Conservation (phyloP, 1,284 basidiomycete genomes). For the Sporisorium graminicola region DNA sequence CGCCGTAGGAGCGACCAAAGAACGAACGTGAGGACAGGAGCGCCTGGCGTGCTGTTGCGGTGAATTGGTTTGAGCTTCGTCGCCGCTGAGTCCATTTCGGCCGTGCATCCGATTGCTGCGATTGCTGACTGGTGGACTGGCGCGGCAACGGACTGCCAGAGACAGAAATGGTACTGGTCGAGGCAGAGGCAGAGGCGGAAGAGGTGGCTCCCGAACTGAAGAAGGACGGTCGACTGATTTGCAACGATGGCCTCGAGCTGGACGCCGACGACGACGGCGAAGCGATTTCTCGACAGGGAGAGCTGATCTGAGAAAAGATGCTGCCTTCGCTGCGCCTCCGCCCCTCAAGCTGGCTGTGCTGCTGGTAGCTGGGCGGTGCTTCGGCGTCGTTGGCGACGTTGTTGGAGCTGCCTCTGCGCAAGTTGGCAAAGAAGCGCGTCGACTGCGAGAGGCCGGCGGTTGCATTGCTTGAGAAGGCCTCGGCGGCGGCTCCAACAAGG, state of each 20-base stretch:
- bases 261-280: constrained; percentile 11
- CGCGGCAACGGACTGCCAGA: constrained; percentile 14
- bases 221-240: constrained; percentile 12
- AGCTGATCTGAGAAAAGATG: constrained; percentile 19
- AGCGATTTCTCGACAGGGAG: constrained; percentile 4
- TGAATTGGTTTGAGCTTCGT: constrained; percentile 27
- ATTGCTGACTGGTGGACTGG: neutral
- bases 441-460: constrained; percentile 9
- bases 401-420: constrained; percentile 16
- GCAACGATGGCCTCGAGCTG: constrained; percentile 14
- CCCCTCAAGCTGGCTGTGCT: constrained; percentile 8
- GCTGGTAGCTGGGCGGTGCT: constrained; percentile 33
- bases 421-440: constrained; percentile 19
- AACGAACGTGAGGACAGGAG: constrained; percentile 31
- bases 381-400: constrained; percentile 7
- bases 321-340: constrained; percentile 40
- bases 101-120: neutral
- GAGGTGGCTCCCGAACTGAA: constrained; percentile 19
- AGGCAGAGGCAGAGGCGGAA: neutral
- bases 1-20: constrained; percentile 18
- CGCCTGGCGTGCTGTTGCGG: constrained; percentile 28
- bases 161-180: constrained; percentile 7
- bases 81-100: constrained; percentile 2
- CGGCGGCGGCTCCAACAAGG: constrained; percentile 32
- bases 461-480: constrained; percentile 34